Conservation (phyloP, 2,329 filamentous ascomycete genomes). For the Beauveria varroae region DNA sequence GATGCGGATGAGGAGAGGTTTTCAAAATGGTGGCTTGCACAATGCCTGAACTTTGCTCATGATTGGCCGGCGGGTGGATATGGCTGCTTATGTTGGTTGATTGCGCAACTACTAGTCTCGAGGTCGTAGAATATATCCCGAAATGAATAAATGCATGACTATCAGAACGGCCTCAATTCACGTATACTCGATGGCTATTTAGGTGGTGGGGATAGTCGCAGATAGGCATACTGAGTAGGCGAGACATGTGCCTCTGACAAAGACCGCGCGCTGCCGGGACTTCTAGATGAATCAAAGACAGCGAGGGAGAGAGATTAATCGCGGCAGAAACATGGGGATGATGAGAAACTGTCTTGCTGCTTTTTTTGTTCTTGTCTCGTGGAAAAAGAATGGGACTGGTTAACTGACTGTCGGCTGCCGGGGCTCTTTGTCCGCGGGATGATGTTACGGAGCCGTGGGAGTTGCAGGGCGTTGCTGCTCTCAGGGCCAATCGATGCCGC, state of each 20-base stretch:
- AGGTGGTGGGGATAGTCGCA: too few relatives aligned
- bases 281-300: neutral
- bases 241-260: neutral
- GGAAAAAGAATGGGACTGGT: neutral
- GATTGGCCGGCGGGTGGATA: neutral
- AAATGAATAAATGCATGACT: neutral
- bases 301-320: neutral
- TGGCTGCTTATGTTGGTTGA: neutral
- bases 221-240: neutral
- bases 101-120: neutral
- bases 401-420: neutral
- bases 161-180: too few relatives aligned
- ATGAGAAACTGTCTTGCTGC: neutral
- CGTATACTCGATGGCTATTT: too few relatives aligned
- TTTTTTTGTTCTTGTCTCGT: neutral
- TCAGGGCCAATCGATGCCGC: neutral
- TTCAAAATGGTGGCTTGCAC: neutral
- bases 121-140: neutral
- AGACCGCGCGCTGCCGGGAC: neutral
- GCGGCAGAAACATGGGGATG: too few relatives aligned
- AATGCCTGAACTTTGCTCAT: neutral
- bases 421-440: neutral
- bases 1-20: neutral
- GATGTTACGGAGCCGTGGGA: neutral
- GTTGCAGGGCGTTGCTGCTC: neutral